These are phyloP conservation scores for Hanseniaspora pseudoguilliermondii DNA, from an alignment of 805 yeast genomes.

Conservation along the genomic window DNA sequence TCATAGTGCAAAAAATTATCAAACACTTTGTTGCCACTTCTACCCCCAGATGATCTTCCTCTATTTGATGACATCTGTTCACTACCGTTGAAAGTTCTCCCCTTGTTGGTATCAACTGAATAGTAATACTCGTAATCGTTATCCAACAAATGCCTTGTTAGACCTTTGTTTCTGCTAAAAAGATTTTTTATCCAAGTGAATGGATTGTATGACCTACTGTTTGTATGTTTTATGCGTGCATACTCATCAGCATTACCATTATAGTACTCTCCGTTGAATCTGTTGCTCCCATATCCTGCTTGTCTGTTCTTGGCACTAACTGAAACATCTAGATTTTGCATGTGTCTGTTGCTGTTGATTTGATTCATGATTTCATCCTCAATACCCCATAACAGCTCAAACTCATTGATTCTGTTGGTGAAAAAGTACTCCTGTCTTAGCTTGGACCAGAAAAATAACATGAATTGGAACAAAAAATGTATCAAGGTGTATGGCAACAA, in stretches of 20 bases:
- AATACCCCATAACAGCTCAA: slow-evolving; percentile 15
- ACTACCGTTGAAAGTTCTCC: not conserved
- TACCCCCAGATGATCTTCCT: not conserved
- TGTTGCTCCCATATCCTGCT: not conserved
- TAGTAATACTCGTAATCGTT: not conserved
- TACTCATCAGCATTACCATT: no score
- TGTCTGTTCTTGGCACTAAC: slow-evolving; percentile 11
- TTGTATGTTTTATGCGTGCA: not conserved
- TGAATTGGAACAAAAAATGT: slow-evolving; percentile 17
- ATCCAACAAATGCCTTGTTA: not conserved
- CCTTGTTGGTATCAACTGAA: not conserved
- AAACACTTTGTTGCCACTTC: not conserved
- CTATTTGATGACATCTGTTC: not conserved
- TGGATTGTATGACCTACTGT: not conserved
- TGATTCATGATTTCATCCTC: slow-evolving; percentile 5
- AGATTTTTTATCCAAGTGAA: not conserved
- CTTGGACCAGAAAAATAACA: slow-evolving; percentile 20
- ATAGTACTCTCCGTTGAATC: not conserved
- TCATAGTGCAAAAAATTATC: not conserved
- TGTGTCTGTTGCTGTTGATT: slow-evolving; percentile 14
- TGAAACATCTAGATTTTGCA: slow-evolving; percentile 14
- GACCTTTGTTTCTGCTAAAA: not conserved
- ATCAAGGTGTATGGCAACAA: slow-evolving; percentile 25
- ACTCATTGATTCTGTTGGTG: slow-evolving; percentile 16
- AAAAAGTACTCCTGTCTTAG: slow-evolving; percentile 13